Evolutionary conservation across 2,329 filamentous ascomycete species (phyloP).

Genomic region (Aspergillus caelatus): DNA sequence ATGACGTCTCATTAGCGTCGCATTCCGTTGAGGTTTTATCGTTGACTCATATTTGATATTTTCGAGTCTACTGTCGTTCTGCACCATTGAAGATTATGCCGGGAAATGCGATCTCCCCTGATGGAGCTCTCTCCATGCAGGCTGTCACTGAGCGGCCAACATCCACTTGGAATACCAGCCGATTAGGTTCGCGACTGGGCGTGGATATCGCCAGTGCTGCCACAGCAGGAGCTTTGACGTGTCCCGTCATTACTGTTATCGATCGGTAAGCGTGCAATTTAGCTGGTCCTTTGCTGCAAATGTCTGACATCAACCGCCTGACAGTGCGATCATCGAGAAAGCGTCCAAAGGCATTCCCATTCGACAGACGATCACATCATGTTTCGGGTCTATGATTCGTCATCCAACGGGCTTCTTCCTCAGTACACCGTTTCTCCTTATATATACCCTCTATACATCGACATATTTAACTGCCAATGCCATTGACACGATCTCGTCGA

Average conservation of each 20-base stretch:
- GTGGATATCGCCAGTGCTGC: constrained; percentile 71
- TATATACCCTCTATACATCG: constrained; percentile 72
- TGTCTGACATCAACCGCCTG: neutral
- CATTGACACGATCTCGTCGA: constrained; percentile 79
- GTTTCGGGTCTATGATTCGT: constrained; percentile 43
- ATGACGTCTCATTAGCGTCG: constrained; percentile 10
- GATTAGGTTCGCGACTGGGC: constrained; percentile 67
- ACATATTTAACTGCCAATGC: constrained; percentile 89
- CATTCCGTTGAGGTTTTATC: neutral
- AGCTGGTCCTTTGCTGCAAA: neutral
- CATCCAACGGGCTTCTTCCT: constrained; percentile 48
- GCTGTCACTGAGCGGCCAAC: constrained; percentile 24
- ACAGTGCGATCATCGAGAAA: constrained; percentile 54
- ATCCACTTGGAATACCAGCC: constrained; percentile 72
- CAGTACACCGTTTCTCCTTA: constrained; percentile 53
- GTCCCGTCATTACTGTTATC: constrained; percentile 84
- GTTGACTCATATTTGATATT: constrained; percentile 1
- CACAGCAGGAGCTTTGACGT: constrained; percentile 73
- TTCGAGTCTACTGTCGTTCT: neutral
- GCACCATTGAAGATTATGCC: constrained; percentile 28
- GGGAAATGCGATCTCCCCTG: constrained; percentile 31
- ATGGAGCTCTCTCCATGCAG: constrained; percentile 28
- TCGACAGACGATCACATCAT: constrained; percentile 42
- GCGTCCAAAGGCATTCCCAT: constrained; percentile 49
- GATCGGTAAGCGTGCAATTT: constrained; percentile 63